Percentiles rank a stretch among this genome's conserved stretches.
phyloP scores from a whole-genome alignment of 2,329 filamentous ascomycete genomes.

The Ophiocordyceps camponoti-rufipedis region DNA sequence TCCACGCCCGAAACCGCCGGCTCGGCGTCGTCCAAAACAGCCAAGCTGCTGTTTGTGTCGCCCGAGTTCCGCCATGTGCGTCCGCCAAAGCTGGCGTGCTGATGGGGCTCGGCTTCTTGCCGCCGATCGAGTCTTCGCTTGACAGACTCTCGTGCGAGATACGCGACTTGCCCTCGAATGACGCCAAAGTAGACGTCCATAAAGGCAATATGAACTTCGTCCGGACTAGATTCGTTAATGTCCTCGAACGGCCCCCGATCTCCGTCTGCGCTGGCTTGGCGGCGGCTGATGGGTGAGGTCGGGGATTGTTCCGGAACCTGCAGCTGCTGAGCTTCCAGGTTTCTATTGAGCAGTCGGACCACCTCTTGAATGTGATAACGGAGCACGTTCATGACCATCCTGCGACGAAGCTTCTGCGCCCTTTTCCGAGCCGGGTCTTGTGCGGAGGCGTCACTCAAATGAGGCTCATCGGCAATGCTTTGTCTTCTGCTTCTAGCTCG shows the following conservation, averaged over 20 bases:
- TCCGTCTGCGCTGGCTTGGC: not conserved
- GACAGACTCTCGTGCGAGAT: conserved; percentile 12
- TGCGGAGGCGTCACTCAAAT: not conserved
- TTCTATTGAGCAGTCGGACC: conserved; percentile 24
- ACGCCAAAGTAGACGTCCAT: conserved; percentile 32
- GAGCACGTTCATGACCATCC: conserved; percentile 25
- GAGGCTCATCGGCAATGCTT: not conserved
- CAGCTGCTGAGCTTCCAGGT: conserved; percentile 7
- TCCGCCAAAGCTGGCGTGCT: no score
- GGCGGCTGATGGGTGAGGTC: conserved; percentile 1
- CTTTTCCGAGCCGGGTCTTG: not conserved
- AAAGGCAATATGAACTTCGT: conserved; percentile 29
- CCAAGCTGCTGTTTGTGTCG: not conserved
- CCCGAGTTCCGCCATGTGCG: not conserved
- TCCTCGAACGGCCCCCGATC: conserved; percentile 18
- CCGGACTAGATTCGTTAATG: conserved; percentile 26
- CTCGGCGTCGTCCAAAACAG: no score
- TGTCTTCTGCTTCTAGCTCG: conserved; percentile 6
- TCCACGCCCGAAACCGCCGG: no score
- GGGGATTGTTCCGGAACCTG: conserved; percentile 5
- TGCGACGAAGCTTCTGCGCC: conserved; percentile 10
- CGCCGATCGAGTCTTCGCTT: conserved; percentile 3
- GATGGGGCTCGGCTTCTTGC: not conserved
- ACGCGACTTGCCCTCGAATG: conserved; percentile 22
- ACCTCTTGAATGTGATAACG: conserved; percentile 31